Evolutionary conservation across 257 asterid species (phyloP).

Genomic region (Lantana camara): DNA sequence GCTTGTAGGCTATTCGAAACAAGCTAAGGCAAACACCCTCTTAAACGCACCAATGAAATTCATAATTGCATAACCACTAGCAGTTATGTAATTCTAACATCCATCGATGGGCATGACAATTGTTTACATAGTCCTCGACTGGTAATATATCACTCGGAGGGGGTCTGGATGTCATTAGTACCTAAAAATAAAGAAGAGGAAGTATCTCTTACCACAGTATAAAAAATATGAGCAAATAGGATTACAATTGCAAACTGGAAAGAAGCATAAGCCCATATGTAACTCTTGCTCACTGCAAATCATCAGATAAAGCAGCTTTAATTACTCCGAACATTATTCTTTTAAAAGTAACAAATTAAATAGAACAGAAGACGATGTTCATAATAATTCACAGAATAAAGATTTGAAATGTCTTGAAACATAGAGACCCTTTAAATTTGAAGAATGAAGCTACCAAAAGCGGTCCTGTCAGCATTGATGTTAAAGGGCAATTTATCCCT

Average conservation of each 20-base stretch:
- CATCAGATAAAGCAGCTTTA: slow-evolving; percentile 17
- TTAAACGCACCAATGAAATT: too few relatives aligned
- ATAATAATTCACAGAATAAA: not conserved
- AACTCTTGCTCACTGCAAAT: slow-evolving; percentile 85
- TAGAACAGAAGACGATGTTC: not conserved
- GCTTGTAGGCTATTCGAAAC: too few relatives aligned
- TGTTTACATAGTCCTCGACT: too few relatives aligned
- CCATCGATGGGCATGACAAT: too few relatives aligned
- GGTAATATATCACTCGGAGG: too few relatives aligned
- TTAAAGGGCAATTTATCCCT: not conserved
- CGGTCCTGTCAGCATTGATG: too few relatives aligned
- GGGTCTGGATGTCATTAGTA: too few relatives aligned
- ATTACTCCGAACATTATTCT: slow-evolving; percentile 1
- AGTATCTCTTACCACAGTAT: slow-evolving; percentile 63
- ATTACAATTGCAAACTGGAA: slow-evolving; percentile 96
- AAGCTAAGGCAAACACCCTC: too few relatives aligned
- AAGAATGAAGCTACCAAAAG: too few relatives aligned
- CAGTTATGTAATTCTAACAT: too few relatives aligned
- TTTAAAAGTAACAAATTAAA: not conserved
- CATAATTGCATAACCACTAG: too few relatives aligned
- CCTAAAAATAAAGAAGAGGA: slow-evolving; percentile 17
- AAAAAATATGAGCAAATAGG: slow-evolving; percentile 90
- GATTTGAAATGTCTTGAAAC: not conserved
- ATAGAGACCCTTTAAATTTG: not conserved
- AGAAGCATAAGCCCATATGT: slow-evolving; percentile 97